Base-by-base conservation (phyloP, 2,329 filamentous ascomycete genomes). In the Aspergillus clavatus region DNA sequence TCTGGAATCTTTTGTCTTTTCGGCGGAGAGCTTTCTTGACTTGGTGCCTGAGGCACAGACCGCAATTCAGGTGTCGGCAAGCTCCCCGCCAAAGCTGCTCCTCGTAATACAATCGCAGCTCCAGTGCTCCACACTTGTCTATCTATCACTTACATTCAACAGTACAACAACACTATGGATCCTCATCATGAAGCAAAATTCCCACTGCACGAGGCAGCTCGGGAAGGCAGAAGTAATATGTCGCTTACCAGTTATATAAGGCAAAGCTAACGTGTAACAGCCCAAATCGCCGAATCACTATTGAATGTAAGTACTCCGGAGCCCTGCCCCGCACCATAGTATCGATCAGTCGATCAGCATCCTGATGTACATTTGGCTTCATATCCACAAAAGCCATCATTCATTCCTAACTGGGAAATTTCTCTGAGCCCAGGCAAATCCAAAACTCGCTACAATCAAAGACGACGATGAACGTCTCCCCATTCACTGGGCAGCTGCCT, bases 401-500 rank as follows among this genome's bases (percentile, higher is more conserved):
- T n/a, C n/a, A 56, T 18, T 56, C 23, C 23, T 35, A 3, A 37
- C 3, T 10, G 7, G n/a, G n/a, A n/a, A n/a, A n/a, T n/a, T n/a
- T n/a, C n/a, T n/a, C n/a, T n/a, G n/a, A n/a, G n/a, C n/a, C n/a
- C 18, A 91, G 85, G 82, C 83, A 55, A 89, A 95, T 61, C 83
- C 87, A 2, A 90, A 87, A 59, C 79, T 94, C 29, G 83, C 87
- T 21, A 76, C 72, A 46, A 81, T 83, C 59, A 75, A 73, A 60
- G 93, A 98, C 60, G 84, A 87, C 39, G 93, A 98, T 66, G 88
- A 89, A 12, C 87, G 93, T 36, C 80, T 95, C 28, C 84, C 93
- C 2, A 82, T 97, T 46, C 93, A 98, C 74, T 98, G 93, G 93
- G 91, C 93, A 0, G 81, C 83, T 2, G 93, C 90, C 18, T 86